Conservation (phyloP, 192 early-diverging fungal species). For the Coemansia sp. region DNA sequence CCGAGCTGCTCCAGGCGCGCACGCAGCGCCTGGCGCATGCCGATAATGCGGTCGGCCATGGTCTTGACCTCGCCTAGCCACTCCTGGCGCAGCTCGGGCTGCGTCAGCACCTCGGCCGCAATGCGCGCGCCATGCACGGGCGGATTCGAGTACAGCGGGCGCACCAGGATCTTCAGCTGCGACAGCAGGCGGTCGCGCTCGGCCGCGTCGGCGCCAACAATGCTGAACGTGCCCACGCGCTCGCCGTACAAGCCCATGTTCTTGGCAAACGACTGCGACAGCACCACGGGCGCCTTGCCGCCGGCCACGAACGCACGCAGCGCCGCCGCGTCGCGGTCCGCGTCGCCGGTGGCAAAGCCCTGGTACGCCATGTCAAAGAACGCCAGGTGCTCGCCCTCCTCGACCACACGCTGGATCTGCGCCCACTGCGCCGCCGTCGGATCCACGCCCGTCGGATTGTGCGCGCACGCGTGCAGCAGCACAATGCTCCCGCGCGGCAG, state of each 20-base stretch:
- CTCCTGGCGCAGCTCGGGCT: conserved; percentile 67
- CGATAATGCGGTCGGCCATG: conserved; percentile 98
- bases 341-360: conserved; percentile 95
- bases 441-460: conserved; percentile 99
- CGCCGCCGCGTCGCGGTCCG: conserved; percentile 85
- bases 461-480: conserved; percentile 96
- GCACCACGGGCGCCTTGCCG: conserved; percentile 66
- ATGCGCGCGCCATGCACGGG: conserved; percentile 94
- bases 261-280: conserved; percentile 98
- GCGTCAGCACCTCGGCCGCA: conserved; percentile 80
- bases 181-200: conserved; percentile 80
- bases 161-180: conserved; percentile 93
- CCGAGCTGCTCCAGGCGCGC: conserved; percentile 76
- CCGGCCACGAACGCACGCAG: conserved; percentile 86
- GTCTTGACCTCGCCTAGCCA: conserved; percentile 89
- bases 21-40: conserved; percentile 78
- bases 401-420: conserved; percentile 73
- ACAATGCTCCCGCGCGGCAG: conserved; percentile 85
- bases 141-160: conserved; percentile 98
- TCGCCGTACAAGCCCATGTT: conserved; percentile 99
- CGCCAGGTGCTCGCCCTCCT: conserved; percentile 76
- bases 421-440: conserved; percentile 90
- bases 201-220: conserved; percentile 68
- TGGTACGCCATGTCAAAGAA: conserved; percentile 99
- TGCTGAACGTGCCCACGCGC: conserved; percentile 87